phyloP scores from a whole-genome alignment of 148 eudicot genomes.

The Arbutus unedo region DNA sequence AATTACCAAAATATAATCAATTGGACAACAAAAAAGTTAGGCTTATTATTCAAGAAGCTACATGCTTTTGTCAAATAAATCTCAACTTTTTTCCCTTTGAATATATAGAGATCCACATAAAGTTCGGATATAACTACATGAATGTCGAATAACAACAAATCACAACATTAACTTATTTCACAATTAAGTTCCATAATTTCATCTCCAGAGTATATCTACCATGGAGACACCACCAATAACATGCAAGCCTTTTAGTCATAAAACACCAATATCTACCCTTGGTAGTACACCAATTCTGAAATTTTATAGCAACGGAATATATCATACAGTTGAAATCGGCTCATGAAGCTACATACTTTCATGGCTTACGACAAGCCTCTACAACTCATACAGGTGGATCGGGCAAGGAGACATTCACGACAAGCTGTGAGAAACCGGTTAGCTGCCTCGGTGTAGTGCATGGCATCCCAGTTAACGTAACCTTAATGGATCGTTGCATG shows the following conservation, averaged over 20 bases:
- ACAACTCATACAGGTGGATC: slow-evolving; percentile 25
- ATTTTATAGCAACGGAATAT: too few relatives aligned
- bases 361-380: slow-evolving; percentile 23
- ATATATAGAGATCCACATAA: too few relatives aligned
- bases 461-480: slow-evolving; percentile 36
- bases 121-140: too few relatives aligned
- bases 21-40: too few relatives aligned
- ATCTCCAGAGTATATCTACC: too few relatives aligned
- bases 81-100: too few relatives aligned
- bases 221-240: not conserved
- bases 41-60: too few relatives aligned
- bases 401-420: slow-evolving; percentile 24
- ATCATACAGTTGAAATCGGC: not conserved
- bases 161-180: too few relatives aligned
- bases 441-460: too few relatives aligned
- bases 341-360: not conserved
- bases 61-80: too few relatives aligned
- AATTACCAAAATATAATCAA: not conserved
- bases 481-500: slow-evolving; percentile 27
- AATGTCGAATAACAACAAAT: too few relatives aligned
- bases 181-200: too few relatives aligned
- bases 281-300: not conserved
- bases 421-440: slow-evolving; percentile 23
- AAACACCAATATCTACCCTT: not conserved
- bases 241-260: not conserved